Evolutionary conservation across 495 filamentous ascomycete genomes (phyloP).

Genomic region (Lophiostoma macrostomum): DNA sequence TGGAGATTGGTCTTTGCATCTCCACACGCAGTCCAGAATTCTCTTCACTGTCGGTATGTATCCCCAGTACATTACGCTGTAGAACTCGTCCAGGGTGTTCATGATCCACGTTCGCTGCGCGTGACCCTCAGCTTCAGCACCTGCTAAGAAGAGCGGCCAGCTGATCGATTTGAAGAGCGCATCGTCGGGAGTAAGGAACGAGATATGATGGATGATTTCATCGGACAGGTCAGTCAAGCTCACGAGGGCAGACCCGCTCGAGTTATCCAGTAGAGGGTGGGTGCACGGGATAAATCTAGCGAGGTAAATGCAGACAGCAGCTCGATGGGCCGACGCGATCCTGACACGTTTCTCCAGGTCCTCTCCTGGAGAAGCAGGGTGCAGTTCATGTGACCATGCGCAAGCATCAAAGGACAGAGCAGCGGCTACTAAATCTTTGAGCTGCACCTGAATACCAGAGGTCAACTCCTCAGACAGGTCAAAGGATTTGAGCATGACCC

Average conservation of each 20-base stretch:
- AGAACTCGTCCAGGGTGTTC: constrained; percentile 18
- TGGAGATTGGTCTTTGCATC: constrained; percentile 8
- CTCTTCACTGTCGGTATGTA: constrained; percentile 25
- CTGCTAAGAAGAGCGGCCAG: constrained; percentile 31
- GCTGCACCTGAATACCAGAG: constrained; percentile 2
- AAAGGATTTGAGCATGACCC: constrained; percentile 28
- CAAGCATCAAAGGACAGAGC: constrained; percentile 20
- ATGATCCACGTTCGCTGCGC: constrained; percentile 20
- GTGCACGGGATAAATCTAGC: constrained; percentile 9
- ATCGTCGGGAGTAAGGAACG: constrained; percentile 11
- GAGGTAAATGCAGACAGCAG: constrained; percentile 30
- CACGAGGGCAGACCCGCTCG: constrained; percentile 9
- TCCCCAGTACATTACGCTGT: constrained; percentile 25
- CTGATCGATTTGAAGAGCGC: constrained; percentile 26
- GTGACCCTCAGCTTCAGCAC: constrained; percentile 21
- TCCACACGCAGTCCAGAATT: constrained; percentile 25
- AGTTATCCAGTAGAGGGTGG: constrained; percentile 11
- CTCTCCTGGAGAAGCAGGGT: constrained; percentile 17
- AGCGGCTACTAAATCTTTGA: background rate
- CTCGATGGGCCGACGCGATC: constrained; percentile 25
- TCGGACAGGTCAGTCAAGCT: constrained; percentile 17
- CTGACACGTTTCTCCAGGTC: constrained; percentile 23
- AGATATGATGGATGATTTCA: constrained; percentile 26
- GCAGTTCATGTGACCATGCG: constrained; percentile 12
- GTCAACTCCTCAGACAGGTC: constrained; percentile 6